Conservation (phyloP, 306 rosid species). For the Pterocarpus macrocarpus region DNA sequence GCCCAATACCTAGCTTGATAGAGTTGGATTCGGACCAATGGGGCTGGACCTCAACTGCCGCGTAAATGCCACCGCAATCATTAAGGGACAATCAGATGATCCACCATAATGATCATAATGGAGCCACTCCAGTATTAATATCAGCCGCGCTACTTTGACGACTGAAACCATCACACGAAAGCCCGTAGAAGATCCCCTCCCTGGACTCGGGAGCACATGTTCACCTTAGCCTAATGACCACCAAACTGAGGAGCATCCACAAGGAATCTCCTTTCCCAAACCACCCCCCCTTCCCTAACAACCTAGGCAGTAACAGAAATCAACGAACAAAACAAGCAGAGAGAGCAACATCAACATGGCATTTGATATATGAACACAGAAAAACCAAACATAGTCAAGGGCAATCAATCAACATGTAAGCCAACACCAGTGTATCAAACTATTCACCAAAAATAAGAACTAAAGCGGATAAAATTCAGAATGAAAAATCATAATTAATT, state of each 20-base stretch:
- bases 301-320: not conserved
- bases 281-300: not conserved
- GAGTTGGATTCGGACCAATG: not conserved
- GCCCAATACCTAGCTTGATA: not conserved
- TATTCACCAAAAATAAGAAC: not conserved
- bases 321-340: not conserved
- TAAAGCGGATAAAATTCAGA: not conserved
- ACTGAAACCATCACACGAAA: not conserved
- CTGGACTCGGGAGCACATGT: not conserved
- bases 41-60: not conserved
- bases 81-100: too few species aligned
- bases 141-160: not conserved
- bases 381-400: conserved; percentile 9
- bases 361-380: not conserved
- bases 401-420: conserved; percentile 25
- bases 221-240: not conserved
- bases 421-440: conserved; percentile 4
- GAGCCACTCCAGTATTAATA: not conserved
- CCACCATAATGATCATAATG: too few species aligned
- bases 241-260: not conserved
- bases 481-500: conserved; percentile 11
- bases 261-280: not conserved
- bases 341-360: not conserved
- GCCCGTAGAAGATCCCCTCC: not conserved
- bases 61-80: not conserved